Evolutionary conservation across 2,329 filamentous ascomycete genomes (phyloP).

Genomic region (Fusarium sp.): DNA sequence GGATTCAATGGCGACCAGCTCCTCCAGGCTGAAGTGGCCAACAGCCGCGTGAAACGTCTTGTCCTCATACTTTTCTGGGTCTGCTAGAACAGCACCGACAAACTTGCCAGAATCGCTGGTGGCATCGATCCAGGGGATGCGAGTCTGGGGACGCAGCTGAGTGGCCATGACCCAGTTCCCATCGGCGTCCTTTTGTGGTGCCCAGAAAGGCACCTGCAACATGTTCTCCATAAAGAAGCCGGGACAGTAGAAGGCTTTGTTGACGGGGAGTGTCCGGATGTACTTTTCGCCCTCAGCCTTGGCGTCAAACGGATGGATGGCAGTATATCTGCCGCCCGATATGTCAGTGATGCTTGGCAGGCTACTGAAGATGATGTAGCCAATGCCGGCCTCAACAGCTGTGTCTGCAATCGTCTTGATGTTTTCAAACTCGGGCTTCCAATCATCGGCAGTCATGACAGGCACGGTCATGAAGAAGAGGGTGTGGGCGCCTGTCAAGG

Average conservation of each 20-base stretch:
- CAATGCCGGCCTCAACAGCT: slow-evolving; percentile 49
- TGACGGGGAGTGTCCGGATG: slow-evolving; percentile 57
- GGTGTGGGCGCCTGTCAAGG: slow-evolving; percentile 56
- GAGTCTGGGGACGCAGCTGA: slow-evolving; percentile 35
- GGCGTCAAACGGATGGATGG: slow-evolving; percentile 57
- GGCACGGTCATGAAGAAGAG: slow-evolving; percentile 60
- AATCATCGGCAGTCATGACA: slow-evolving; percentile 47
- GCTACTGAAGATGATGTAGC: slow-evolving; percentile 54
- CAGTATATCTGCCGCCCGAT: slow-evolving; percentile 47
- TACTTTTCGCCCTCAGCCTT: slow-evolving; percentile 63
- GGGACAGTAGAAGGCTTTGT: slow-evolving; percentile 53
- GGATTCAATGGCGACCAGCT: slow-evolving; percentile 52
- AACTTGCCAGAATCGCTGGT: slow-evolving; percentile 56
- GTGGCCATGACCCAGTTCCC: slow-evolving; percentile 43
- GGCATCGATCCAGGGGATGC: slow-evolving; percentile 56
- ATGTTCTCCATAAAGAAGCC: slow-evolving; percentile 56
- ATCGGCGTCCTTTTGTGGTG: slow-evolving; percentile 45
- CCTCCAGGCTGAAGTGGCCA: slow-evolving; percentile 49
- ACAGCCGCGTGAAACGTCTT: slow-evolving; percentile 56
- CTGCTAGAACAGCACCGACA: slow-evolving; percentile 51
- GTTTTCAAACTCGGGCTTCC: slow-evolving; percentile 49
- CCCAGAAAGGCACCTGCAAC: slow-evolving; percentile 42
- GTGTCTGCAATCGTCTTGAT: slow-evolving; percentile 54
- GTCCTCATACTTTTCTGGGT: slow-evolving; percentile 55
- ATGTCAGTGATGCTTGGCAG: slow-evolving; percentile 48